Evolutionary conservation across 371 early-diverging fungal genomes (phyloP).

Genomic region (Encephalitozoon romaleae): DNA sequence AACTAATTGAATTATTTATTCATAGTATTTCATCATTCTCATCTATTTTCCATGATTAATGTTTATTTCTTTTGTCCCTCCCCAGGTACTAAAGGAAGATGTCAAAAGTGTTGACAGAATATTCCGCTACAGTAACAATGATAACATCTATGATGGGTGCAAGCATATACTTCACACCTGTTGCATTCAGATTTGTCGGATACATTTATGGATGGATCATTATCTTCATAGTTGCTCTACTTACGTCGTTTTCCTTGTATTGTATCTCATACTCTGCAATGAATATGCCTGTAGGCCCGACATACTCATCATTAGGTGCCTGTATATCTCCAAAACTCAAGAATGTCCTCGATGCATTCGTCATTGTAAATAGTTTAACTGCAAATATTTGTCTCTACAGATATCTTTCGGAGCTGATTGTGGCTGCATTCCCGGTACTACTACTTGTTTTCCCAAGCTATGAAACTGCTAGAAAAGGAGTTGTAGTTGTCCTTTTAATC

Average conservation of each 20-base stretch:
- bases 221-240: background rate
- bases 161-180: constrained; percentile 55
- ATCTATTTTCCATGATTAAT: background rate
- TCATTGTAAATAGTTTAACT: background rate
- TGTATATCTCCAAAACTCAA: background rate
- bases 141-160: constrained; percentile 53
- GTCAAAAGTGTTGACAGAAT: background rate
- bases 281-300: background rate
- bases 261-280: constrained; percentile 8
- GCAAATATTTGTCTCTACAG: background rate
- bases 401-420: constrained; percentile 1
- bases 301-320: constrained; percentile 12
- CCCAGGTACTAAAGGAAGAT: background rate
- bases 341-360: background rate
- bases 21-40: background rate
- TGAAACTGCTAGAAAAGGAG: background rate
- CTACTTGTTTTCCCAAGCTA: background rate
- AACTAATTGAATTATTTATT: background rate
- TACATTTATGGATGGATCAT: constrained; percentile 14
- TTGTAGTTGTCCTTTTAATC: background rate
- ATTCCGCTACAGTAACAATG: constrained; percentile 44
- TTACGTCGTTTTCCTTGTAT: constrained; percentile 8
- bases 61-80: background rate
- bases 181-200: constrained; percentile 46
- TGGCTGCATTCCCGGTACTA: background rate